Conservation (phyloP, 257 asterid genomes). For the Plectranthus barbatus region DNA sequence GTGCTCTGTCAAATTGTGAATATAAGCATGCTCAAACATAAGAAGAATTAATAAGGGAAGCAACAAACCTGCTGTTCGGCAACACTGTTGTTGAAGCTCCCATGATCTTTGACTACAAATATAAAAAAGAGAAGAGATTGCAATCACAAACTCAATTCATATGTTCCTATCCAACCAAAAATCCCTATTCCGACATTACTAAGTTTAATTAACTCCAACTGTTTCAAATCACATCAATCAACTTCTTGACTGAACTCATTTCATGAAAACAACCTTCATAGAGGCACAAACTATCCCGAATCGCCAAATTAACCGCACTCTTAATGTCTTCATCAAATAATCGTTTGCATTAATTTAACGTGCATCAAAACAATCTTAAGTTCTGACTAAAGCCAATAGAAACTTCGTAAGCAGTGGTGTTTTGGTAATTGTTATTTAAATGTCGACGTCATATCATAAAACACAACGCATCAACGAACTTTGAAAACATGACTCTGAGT, state of each 20-base stretch:
- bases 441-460: not conserved
- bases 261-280: slow-evolving; percentile 3
- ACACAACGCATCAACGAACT: not conserved
- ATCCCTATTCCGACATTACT: slow-evolving; percentile 1
- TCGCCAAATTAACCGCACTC: slow-evolving; percentile 5
- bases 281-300: not conserved
- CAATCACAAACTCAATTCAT: slow-evolving; percentile 4
- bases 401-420: not conserved
- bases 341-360: slow-evolving; percentile 6
- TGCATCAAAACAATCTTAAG: not conserved
- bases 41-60: slow-evolving; percentile 7
- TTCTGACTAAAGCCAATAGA: not conserved
- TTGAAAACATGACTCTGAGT: not conserved
- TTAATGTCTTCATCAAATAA: not conserved
- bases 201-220: slow-evolving; percentile 2
- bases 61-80: slow-evolving; percentile 60
- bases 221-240: not conserved
- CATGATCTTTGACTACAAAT: slow-evolving; percentile 52
- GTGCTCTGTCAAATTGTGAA: not conserved
- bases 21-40: not conserved
- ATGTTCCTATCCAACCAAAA: slow-evolving; percentile 2
- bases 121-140: slow-evolving; percentile 2
- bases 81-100: slow-evolving; percentile 82
- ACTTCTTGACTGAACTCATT: not conserved
- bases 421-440: not conserved